Evolutionary conservation across 208 protist genomes (phyloP).

Genomic region (Trypanosoma melophagium): DNA sequence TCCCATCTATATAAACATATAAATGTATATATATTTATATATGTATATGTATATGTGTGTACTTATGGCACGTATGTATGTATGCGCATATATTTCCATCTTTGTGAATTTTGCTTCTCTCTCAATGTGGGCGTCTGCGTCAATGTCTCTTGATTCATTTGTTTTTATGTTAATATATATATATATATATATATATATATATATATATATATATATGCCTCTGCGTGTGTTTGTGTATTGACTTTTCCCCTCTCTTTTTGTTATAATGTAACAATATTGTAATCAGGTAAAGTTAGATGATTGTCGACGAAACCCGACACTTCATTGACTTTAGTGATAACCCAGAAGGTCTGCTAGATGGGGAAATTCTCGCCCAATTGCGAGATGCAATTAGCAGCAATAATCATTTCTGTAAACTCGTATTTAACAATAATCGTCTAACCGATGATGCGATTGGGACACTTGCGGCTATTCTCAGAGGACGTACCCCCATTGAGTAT

Average conservation of each 20-base stretch:
- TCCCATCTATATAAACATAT: too few relatives aligned
- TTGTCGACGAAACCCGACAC: slow-evolving; percentile 29
- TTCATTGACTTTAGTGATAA: slow-evolving; percentile 66
- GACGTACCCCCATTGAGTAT: slow-evolving; percentile 38
- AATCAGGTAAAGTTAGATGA: neutral
- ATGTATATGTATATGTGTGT: too few relatives aligned
- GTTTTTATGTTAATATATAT: neutral
- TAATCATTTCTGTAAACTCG: slow-evolving; percentile 52
- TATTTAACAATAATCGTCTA: slow-evolving; percentile 62
- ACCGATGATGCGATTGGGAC: slow-evolving; percentile 55
- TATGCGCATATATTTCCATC: too few relatives aligned
- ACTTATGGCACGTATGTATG: too few relatives aligned
- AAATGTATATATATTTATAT: too few relatives aligned
- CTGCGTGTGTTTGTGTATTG: slow-evolving; percentile 1
- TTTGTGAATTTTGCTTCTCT: too few relatives aligned
- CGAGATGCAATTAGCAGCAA: slow-evolving; percentile 48
- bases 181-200: slow-evolving; percentile 17
- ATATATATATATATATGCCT: slow-evolving; percentile 14
- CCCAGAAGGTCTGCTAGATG: slow-evolving; percentile 52
- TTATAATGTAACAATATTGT: slow-evolving; percentile 9
- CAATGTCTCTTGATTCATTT: neutral
- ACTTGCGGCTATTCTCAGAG: slow-evolving; percentile 65
- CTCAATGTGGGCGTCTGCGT: too few relatives aligned
- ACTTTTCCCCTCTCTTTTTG: slow-evolving; percentile 1
- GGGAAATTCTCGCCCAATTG: slow-evolving; percentile 45